A percentile compares a stretch with the other conserved stretches of the same genome.
Conservation (phyloP, 805 yeast species). For the Candida ponderosae region DNA sequence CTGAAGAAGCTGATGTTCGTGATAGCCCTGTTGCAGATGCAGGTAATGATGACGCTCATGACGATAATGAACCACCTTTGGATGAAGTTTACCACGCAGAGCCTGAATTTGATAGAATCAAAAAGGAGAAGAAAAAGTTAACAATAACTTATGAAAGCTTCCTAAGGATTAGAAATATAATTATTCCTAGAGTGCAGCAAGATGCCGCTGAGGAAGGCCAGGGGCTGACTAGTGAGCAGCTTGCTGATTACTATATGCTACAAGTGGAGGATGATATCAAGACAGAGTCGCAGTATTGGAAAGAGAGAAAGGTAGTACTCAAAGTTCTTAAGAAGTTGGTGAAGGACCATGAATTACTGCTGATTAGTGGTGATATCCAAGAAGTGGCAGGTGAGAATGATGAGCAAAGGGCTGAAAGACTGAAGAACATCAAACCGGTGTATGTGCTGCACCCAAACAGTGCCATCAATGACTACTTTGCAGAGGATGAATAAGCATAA, state of each 20-base stretch:
- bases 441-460: slow-evolving; percentile 76
- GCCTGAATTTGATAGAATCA: neutral
- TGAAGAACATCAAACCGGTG: slow-evolving; percentile 21
- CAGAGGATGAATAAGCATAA: slow-evolving; percentile 9
- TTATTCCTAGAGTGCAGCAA: slow-evolving; percentile 60
- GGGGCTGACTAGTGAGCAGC: slow-evolving; percentile 60
- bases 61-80: slow-evolving; percentile 3
- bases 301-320: slow-evolving; percentile 61
- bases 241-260: slow-evolving; percentile 76
- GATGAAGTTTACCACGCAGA: slow-evolving; percentile 6
- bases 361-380: slow-evolving; percentile 40
- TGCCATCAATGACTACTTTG: slow-evolving; percentile 52
- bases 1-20: slow-evolving; percentile 16
- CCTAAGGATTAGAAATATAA: slow-evolving; percentile 70
- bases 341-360: slow-evolving; percentile 78
- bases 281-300: slow-evolving; percentile 62
- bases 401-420: slow-evolving; percentile 17
- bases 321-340: slow-evolving; percentile 81
- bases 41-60: slow-evolving; percentile 38
- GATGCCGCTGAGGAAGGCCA: slow-evolving; percentile 41
- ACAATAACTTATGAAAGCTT: slow-evolving; percentile 81
- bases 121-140: slow-evolving; percentile 27
- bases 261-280: slow-evolving; percentile 65
- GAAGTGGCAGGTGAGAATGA: slow-evolving; percentile 24
- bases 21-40: slow-evolving; percentile 17